Evolutionary conservation across 2,329 filamentous ascomycete species (phyloP).

Genomic region (Pyricularia sp.): DNA sequence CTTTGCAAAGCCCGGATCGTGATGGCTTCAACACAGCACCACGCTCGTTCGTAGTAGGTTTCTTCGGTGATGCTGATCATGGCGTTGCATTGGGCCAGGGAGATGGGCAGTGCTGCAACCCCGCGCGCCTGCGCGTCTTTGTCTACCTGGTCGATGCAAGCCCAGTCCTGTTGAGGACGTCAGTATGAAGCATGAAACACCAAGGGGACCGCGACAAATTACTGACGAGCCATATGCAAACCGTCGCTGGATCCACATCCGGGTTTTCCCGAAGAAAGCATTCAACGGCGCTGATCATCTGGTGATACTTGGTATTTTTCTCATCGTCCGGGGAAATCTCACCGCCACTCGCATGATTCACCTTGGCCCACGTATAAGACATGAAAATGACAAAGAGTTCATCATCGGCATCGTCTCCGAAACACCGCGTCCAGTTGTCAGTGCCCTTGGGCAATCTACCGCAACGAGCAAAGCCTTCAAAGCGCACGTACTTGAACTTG

Average conservation of each 20-base stretch:
- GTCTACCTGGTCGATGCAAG: conserved; percentile 21
- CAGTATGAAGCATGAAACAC: not conserved
- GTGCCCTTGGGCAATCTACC: conserved; percentile 15
- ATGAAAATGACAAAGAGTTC: conserved; percentile 19
- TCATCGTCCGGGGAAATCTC: conserved; percentile 16
- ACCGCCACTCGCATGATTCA: not conserved
- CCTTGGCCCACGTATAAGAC: conserved; percentile 21
- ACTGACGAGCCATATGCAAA: conserved; percentile 18
- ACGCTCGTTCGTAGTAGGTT: conserved; percentile 21
- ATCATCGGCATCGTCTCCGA: not conserved
- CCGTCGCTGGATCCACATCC: conserved; percentile 9
- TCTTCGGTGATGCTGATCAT: conserved; percentile 24
- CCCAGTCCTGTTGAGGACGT: conserved; percentile 16
- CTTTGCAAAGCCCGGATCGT: conserved; percentile 18
- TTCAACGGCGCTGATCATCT: conserved; percentile 17
- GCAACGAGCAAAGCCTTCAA: conserved; percentile 13
- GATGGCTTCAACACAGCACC: conserved; percentile 23
- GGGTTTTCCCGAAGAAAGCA: conserved; percentile 15
- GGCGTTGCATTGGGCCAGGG: conserved; percentile 24
- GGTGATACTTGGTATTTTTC: conserved; percentile 17
- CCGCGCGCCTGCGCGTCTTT: conserved; percentile 16
- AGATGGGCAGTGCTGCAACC: conserved; percentile 21
- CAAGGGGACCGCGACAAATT: too few relatives aligned
- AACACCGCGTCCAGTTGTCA: conserved; percentile 10
- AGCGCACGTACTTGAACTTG: conserved; percentile 15